Evolutionary conservation across 148 eudicot species (phyloP).

Genomic region (Salicornia ramosissima): DNA sequence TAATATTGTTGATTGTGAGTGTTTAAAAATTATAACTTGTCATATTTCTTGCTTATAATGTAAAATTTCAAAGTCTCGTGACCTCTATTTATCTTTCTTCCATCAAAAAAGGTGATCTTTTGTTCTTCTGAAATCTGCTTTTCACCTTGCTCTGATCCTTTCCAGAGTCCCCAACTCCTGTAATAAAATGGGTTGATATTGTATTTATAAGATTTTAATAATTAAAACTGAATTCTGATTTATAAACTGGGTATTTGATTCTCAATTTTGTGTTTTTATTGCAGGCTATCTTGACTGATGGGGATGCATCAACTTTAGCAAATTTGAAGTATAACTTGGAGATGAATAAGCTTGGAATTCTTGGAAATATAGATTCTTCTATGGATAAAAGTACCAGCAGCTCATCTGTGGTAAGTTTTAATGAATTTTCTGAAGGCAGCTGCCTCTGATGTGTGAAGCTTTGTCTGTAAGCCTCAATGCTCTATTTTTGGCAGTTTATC

Average conservation of each 20-base stretch:
- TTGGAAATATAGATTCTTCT: conserved; percentile 17
- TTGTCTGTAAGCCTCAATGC: background rate
- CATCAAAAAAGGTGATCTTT: background rate
- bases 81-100: background rate
- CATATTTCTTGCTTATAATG: background rate
- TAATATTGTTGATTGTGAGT: background rate
- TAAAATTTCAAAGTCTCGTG: background rate
- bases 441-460: background rate
- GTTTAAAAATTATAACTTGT: background rate
- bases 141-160: background rate
- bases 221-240: no score
- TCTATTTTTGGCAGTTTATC: background rate
- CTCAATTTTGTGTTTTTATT: conserved; percentile 3
- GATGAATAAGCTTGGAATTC: conserved; percentile 33
- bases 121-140: background rate
- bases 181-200: no score
- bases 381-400: conserved; percentile 1
- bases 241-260: background rate
- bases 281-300: conserved; percentile 73
- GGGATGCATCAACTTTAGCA: conserved; percentile 66
- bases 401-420: conserved; percentile 34
- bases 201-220: no score
- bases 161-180: background rate
- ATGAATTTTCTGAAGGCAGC: background rate
- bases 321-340: conserved; percentile 77